Conservation (phyloP, 768 basidiomycete genomes). For the Lactarius psammicola region DNA sequence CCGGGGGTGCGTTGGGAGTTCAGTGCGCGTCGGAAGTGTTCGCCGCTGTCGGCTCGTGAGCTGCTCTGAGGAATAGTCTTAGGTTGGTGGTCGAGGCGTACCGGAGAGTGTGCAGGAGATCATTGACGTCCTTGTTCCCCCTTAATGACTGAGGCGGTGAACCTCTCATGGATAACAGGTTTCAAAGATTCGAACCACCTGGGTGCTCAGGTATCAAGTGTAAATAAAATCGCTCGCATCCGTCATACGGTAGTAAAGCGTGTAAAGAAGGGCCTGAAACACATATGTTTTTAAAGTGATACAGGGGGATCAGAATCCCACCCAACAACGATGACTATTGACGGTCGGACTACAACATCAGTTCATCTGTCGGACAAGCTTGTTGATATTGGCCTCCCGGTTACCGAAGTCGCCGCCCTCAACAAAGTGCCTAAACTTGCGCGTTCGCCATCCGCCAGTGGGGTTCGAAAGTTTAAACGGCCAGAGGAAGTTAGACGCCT, state of each 20-base stretch:
- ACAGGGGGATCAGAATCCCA: conserved; percentile 16
- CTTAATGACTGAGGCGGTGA: conserved; percentile 1
- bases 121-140: conserved; percentile 39
- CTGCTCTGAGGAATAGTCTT: not conserved
- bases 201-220: not conserved
- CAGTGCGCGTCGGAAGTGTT: conserved; percentile 64
- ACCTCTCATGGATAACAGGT: conserved; percentile 7
- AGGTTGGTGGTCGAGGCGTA: conserved; percentile 29
- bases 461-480: conserved; percentile 99
- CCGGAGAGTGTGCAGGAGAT: conserved; percentile 54
- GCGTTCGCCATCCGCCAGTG: conserved; percentile 94
- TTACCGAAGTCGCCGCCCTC: conserved; percentile 98
- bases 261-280: conserved; percentile 26
- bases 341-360: conserved; percentile 36
- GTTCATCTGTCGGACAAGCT: conserved; percentile 95
- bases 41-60: conserved; percentile 48
- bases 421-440: conserved; percentile 97
- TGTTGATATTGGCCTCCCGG: conserved; percentile 96
- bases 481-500: conserved; percentile 95
- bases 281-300: conserved; percentile 36
- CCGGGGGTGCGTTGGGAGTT: conserved; percentile 44
- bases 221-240: conserved; percentile 14
- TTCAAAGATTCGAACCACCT: not conserved
- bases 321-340: conserved; percentile 16
- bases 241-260: conserved; percentile 17